Base-by-base conservation (phyloP, 2,329 filamentous ascomycete genomes). In the Chalaropsis thielavioides region DNA sequence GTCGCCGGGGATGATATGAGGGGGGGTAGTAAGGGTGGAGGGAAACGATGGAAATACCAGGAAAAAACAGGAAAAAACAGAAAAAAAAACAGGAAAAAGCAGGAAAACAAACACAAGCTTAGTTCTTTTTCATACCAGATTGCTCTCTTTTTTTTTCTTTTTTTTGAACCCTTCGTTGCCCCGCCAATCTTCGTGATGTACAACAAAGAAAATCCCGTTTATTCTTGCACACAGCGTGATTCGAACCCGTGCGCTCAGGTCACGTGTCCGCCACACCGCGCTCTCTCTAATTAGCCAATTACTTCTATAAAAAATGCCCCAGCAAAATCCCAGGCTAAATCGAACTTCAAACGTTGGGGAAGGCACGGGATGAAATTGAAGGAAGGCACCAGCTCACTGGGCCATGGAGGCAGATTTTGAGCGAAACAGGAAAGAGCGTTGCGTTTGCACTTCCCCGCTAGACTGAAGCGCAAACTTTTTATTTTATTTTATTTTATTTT, bases 1-100 rank as follows among this genome's bases (percentile, higher is more conserved):
- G 69, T 80, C 80, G 68, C 81, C 82, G 67, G 80, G 77, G 76
- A 82, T 80, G 62, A 78, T 83, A 74, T 84, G 74, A 82, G 69
- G 67, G 8, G 51, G 27, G 22, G 22, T 5, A 31, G 49, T 11
- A 22, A 22, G 49, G 2, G 8, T 3, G 19, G 17, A 19, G 19
- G 8, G 17, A 13, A 19, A 17, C n/a, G n/a, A 58, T 3, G 51
- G 24, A 58, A 38, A 31, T 13, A 51, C 0, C 31, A 49, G 31
- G 40, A 13, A 59, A 43, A 60, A n/a, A 51, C 7, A 41, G 13
- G 8, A 35, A 19, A 38, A 27, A 43, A 64, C 1, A 15, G 17
- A 64, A n/a, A 64, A 64, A 60, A 60, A 60, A 64, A 8, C 5
- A 2, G 17, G 6, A 31, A 31, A 56, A 3, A 0, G 3, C 27